Evolutionary conservation across 495 filamentous ascomycete species (phyloP).

Genomic region (Penicillium bovifimosum): DNA sequence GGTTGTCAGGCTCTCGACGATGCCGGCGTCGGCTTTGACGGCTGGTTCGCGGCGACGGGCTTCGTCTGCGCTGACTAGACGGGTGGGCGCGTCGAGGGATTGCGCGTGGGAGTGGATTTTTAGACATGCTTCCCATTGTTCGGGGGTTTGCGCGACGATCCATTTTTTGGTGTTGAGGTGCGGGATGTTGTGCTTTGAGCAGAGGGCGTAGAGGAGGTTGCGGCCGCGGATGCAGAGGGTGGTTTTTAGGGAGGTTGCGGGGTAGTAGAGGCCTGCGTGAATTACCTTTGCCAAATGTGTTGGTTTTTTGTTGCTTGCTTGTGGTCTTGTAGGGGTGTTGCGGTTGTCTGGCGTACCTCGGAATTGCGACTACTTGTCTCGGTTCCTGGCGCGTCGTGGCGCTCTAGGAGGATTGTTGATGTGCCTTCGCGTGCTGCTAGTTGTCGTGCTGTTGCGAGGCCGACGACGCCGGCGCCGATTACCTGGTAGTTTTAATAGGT

Average conservation of each 20-base stretch:
- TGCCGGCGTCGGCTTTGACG: slow-evolving; percentile 61
- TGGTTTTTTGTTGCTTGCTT: neutral
- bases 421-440: slow-evolving; percentile 60
- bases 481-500: slow-evolving; percentile 56
- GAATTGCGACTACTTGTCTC: slow-evolving; percentile 93
- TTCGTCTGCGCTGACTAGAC: slow-evolving; percentile 58
- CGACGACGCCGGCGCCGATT: slow-evolving; percentile 87
- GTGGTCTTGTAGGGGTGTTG: neutral
- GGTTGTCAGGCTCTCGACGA: slow-evolving; percentile 76
- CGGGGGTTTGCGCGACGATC: slow-evolving; percentile 79
- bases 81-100: slow-evolving; percentile 62
- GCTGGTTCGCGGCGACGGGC: slow-evolving; percentile 63
- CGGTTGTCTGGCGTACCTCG: slow-evolving; percentile 49
- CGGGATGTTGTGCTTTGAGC: slow-evolving; percentile 58
- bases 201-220: slow-evolving; percentile 73
- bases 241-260: slow-evolving; percentile 69
- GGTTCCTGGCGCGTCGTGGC: slow-evolving; percentile 69
- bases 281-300: slow-evolving; percentile 62
- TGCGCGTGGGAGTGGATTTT: slow-evolving; percentile 61
- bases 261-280: slow-evolving; percentile 94
- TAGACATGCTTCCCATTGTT: slow-evolving; percentile 61
- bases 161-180: slow-evolving; percentile 81
- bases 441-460: slow-evolving; percentile 77
- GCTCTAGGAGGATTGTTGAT: slow-evolving; percentile 76
- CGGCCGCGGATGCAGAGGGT: slow-evolving; percentile 73